These are phyloP conservation scores for Mycena venus DNA, from an alignment of 768 basidiomycete genomes.

Conservation along the genomic window DNA sequence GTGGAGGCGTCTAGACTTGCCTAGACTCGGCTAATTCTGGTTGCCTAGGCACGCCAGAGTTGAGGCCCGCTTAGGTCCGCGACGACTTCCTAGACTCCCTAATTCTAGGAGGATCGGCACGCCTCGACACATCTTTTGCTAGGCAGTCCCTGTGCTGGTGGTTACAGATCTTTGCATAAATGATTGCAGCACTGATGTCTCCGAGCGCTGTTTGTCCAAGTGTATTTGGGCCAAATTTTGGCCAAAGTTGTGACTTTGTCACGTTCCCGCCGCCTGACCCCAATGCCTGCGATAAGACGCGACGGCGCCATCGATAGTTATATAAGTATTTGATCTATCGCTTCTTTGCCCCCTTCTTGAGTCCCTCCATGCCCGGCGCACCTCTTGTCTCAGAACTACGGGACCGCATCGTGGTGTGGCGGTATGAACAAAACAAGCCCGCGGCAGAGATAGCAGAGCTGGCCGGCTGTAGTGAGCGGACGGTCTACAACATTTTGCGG, in stretches of 20 bases:
- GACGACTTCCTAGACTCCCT: too few species aligned
- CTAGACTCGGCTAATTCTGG: too few species aligned
- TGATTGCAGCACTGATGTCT: background rate
- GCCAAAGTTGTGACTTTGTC: background rate
- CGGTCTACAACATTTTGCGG: conserved; percentile 35
- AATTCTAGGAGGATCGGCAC: too few species aligned
- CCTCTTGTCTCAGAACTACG: background rate
- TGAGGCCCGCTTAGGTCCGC: too few species aligned
- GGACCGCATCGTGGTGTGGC: conserved; percentile 28
- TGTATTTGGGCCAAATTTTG: background rate
- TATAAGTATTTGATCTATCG: conserved; percentile 17
- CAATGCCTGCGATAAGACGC: background rate
- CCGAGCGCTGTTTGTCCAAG: background rate
- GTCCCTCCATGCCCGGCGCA: background rate
- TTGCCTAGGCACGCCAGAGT: too few species aligned
- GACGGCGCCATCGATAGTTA: background rate
- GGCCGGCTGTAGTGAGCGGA: conserved; percentile 31
- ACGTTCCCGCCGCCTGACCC: background rate
- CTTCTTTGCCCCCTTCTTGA: background rate
- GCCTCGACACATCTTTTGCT: too few species aligned
- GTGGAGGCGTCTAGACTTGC: too few species aligned
- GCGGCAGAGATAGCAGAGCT: conserved; percentile 30
- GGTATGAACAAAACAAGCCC: background rate
- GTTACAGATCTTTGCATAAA: background rate
- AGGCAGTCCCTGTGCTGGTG: too few species aligned